These are phyloP conservation scores for Hippophae tibetana DNA, from an alignment of 306 rosid species.

Conservation along the genomic window DNA sequence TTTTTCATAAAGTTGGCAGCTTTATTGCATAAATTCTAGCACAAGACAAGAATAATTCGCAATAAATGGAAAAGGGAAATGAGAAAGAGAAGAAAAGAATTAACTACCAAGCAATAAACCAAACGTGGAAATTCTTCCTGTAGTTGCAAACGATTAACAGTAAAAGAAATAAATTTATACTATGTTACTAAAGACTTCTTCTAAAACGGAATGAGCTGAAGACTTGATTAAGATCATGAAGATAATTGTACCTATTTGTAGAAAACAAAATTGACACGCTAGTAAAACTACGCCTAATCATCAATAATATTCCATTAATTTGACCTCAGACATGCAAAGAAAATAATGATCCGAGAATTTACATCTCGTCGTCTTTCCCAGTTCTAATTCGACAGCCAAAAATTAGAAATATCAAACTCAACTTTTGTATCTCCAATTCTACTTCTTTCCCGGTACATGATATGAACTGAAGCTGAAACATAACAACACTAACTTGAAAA, in stretches of 20 bases:
- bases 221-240: not conserved
- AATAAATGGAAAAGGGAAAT: not conserved
- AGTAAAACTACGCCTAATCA: not conserved
- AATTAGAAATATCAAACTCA: not conserved
- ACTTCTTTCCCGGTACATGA: not conserved
- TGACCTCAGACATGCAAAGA: not conserved
- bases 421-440: not conserved
- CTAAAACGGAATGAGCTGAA: not conserved
- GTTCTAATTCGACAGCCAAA: not conserved
- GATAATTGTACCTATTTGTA: not conserved
- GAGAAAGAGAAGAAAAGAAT: conserved; percentile 13
- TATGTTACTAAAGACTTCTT: not conserved
- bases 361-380: not conserved
- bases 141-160: conserved; percentile 19
- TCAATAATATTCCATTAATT: not conserved
- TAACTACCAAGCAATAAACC: not conserved
- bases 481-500: not conserved
- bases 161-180: not conserved
- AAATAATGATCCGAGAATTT: not conserved
- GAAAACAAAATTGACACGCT: not conserved
- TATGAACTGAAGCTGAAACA: not conserved
- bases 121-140: not conserved
- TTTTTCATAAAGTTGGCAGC: conserved; percentile 22
- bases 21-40: conserved; percentile 28
- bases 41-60: conserved; percentile 28